These are phyloP conservation scores for Candida koratica DNA, from an alignment of 805 yeast species.

Conservation along the genomic window DNA sequence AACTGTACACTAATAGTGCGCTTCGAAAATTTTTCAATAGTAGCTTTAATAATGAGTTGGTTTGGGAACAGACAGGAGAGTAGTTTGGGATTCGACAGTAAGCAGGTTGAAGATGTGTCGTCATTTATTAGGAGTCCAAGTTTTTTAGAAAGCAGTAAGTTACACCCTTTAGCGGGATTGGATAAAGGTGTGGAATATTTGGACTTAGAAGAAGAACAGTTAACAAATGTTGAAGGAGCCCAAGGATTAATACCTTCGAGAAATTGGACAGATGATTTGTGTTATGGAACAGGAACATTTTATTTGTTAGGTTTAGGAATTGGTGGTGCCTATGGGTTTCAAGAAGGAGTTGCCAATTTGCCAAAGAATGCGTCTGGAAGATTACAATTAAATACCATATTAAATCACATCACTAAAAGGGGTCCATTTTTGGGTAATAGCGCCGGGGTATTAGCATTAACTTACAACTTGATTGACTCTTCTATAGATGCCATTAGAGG, in stretches of 20 bases:
- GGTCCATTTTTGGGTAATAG: conserved; percentile 96
- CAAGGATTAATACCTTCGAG: conserved; percentile 92
- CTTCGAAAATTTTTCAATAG: conserved; percentile 1
- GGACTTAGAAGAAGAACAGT: conserved; percentile 77
- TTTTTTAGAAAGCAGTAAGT: conserved; percentile 55
- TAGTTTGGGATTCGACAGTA: conserved; percentile 61
- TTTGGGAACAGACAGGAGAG: conserved; percentile 33
- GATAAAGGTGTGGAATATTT: conserved; percentile 86
- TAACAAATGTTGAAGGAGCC: conserved; percentile 76
- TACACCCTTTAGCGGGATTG: conserved; percentile 91
- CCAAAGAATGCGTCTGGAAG: conserved; percentile 75
- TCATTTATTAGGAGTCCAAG: conserved; percentile 58
- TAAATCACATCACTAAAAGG: conserved; percentile 88
- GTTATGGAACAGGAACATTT: conserved; percentile 96
- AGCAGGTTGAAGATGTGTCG: conserved; percentile 59
- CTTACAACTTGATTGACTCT: conserved; percentile 82
- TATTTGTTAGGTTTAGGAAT: conserved; percentile 80
- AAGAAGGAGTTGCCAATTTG: conserved; percentile 77
- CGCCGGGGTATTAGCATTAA: conserved; percentile 89
- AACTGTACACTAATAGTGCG: no score
- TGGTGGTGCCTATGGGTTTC: conserved; percentile 87
- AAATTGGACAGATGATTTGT: conserved; percentile 95
- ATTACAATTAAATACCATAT: conserved; percentile 80
- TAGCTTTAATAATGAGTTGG: conserved; percentile 31
- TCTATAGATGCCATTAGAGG: conserved; percentile 79